Conservation (phyloP, 768 basidiomycete genomes). For the Suillus fuscotomentosus region DNA sequence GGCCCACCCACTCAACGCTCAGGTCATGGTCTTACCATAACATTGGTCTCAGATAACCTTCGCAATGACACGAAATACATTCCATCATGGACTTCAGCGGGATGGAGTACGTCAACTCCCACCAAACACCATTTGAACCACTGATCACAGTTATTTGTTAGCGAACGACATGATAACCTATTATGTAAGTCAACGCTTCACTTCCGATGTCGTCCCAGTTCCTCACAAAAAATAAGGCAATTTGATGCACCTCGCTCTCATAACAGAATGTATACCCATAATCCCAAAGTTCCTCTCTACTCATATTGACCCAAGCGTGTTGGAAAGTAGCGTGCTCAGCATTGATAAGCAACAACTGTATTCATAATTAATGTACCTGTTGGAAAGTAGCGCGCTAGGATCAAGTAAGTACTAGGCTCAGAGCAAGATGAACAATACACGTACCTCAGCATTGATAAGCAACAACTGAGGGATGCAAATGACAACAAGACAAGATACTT, state of each 20-base stretch:
- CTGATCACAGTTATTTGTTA: constrained; percentile 23
- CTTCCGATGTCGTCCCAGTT: neutral
- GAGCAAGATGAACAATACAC: too few relatives aligned
- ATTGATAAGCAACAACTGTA: too few relatives aligned
- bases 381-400: too few relatives aligned
- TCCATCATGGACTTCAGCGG: constrained; percentile 71
- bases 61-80: constrained; percentile 61
- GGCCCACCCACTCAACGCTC: constrained; percentile 12
- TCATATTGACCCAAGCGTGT: constrained; percentile 46
- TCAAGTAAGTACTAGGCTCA: too few relatives aligned
- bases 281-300: constrained; percentile 57
- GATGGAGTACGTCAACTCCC: constrained; percentile 57
- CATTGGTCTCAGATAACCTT: constrained; percentile 51
- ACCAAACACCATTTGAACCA: too few relatives aligned
- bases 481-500: too few relatives aligned
- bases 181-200: constrained; percentile 39
- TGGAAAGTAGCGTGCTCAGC: too few relatives aligned
- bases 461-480: too few relatives aligned
- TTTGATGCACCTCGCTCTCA: constrained; percentile 54
- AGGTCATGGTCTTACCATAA: constrained; percentile 34
- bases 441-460: too few relatives aligned
- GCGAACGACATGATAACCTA: constrained; percentile 81
- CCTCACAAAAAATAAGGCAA: constrained; percentile 42
- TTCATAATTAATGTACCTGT: too few relatives aligned
- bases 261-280: constrained; percentile 60